Base-by-base conservation (phyloP, 139 green algal species). In the Coccomyxa sp. region DNA sequence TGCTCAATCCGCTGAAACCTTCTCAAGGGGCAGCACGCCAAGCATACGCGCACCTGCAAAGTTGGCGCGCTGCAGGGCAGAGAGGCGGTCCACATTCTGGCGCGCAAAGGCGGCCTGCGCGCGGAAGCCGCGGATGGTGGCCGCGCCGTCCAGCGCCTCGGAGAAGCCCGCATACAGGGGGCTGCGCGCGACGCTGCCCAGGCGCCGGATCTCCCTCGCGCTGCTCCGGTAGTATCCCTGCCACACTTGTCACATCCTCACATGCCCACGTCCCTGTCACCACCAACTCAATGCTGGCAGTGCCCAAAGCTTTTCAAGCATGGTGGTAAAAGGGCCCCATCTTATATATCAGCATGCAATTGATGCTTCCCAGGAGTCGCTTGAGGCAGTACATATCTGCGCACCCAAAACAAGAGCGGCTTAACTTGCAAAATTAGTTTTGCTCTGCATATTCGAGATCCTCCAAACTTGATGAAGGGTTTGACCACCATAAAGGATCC, bases 141-240 rank as follows among this genome's bases (percentile, higher is more conserved):
- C 57, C 1, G 85, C 89, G 13, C 91, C 91, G 21, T 83, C 80
- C 51, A 90, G 31, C 23, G 89, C 89, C 67, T 92, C 92, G 10
- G 79, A 79, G 86, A 96, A 96, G 16, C 83, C 80, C 13, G 77
- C 83, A 83, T 96, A 96, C 30, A 98, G 82, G 0, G 93, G 94
- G 0, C 92, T 95, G 13, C 90, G 85, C 7, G 90, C 85, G 15
- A 91, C 58, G 38, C 88, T 88, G 67, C 95, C 92, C 31, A 98
- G 90, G 0, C 95, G 87, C 17, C 92, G 83, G 0, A 98, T 30
- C 88, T 98, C 94, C 4, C 94, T 85, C 30, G 81, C 84, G 27
- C 85, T 93, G 4, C 75, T 57, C 14, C 90, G 85, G 83, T 96
- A 97, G 83, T 88, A 93, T 9, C 18, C 18, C 77, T 81, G 77